phyloP scores from a whole-genome alignment of 2,329 filamentous ascomycete genomes.

The Alternaria ethzedia region DNA sequence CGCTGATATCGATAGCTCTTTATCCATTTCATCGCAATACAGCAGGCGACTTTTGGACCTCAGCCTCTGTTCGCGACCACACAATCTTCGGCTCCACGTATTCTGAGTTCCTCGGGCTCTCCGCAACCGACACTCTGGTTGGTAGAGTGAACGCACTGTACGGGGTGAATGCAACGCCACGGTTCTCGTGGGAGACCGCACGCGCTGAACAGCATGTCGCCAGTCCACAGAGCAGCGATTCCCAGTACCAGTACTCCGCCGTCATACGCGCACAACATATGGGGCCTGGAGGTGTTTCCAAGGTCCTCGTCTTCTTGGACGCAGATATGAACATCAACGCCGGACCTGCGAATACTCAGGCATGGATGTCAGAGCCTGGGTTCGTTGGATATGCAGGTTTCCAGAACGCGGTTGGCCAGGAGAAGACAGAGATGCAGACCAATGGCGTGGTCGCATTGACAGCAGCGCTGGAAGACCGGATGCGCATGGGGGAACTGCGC shows the following conservation, averaged over 20 bases:
- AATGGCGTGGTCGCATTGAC: background rate
- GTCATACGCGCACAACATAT: background rate
- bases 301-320: background rate
- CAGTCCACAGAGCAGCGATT: background rate
- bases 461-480: background rate
- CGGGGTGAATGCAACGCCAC: background rate
- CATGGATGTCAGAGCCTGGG: background rate
- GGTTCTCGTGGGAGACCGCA: background rate
- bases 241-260: background rate
- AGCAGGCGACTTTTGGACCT: slow-evolving; percentile 71
- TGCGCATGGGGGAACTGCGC: background rate
- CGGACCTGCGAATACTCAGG: background rate
- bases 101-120: slow-evolving; percentile 55
- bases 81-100: slow-evolving; percentile 77
- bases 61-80: slow-evolving; percentile 65
- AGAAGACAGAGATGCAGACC: background rate
- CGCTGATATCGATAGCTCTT: background rate
- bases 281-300: background rate
- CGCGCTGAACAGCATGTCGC: background rate
- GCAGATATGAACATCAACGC: background rate
- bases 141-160: background rate
- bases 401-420: background rate
- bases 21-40: slow-evolving; percentile 35
- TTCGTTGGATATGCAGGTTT: background rate
- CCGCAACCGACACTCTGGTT: background rate